Conservation (phyloP, 2,329 filamentous ascomycete species). For the Thielaviopsis musarum region DNA sequence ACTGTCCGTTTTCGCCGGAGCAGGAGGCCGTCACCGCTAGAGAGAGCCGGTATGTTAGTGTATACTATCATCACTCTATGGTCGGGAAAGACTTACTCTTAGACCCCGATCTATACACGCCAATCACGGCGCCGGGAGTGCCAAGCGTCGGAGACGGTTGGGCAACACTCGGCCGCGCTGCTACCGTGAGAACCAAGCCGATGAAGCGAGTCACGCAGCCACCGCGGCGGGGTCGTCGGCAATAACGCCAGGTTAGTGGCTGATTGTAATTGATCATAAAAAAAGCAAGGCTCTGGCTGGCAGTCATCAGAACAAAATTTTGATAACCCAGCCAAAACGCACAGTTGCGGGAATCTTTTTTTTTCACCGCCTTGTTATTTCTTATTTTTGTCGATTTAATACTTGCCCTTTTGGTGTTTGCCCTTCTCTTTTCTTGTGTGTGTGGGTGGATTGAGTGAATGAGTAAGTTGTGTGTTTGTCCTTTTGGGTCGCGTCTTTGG, state of each 20-base stretch:
- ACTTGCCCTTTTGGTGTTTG: neutral
- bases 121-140: neutral
- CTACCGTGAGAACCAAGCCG: neutral
- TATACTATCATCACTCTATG: neutral
- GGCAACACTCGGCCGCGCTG: neutral
- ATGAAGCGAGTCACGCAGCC: no score
- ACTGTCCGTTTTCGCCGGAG: conserved; percentile 2
- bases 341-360: neutral
- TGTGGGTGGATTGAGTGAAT: neutral
- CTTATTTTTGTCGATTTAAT: neutral
- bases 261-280: neutral
- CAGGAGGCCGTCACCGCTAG: conserved; percentile 6
- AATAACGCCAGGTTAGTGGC: no score
- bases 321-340: neutral
- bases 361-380: neutral
- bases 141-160: neutral
- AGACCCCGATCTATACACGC: neutral
- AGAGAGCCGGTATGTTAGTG: neutral
- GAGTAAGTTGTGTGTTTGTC: neutral
- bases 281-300: neutral
- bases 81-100: neutral
- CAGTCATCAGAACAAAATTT: neutral
- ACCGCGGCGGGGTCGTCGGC: no score
- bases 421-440: neutral
- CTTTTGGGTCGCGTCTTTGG: neutral